Evolutionary conservation across 164 flowering plant species (phyloP).

Genomic region (Kingdonia uniflora): DNA sequence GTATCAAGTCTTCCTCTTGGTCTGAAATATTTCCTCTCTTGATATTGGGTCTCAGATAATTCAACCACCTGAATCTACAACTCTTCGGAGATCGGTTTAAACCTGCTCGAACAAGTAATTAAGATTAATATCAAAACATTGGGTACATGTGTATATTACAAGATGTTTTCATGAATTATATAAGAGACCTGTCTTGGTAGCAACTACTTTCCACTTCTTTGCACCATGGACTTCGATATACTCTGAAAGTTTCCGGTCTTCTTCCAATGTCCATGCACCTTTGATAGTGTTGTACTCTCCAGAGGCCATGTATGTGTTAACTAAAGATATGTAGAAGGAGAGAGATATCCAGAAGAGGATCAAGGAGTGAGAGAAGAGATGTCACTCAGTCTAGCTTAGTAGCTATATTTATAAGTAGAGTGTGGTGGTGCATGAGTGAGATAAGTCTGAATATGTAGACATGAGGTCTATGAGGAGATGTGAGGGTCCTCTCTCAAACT

Average conservation of each 20-base stretch:
- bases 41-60: slow-evolving; percentile 12
- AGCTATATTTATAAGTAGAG: not conserved
- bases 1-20: slow-evolving; percentile 13
- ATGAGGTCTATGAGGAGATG: not conserved
- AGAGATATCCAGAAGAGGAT: not conserved
- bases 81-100: slow-evolving; percentile 10
- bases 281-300: not conserved
- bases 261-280: slow-evolving; percentile 15
- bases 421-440: not conserved
- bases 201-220: slow-evolving; percentile 12
- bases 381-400: not conserved
- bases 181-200: slow-evolving; percentile 8
- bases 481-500: not conserved
- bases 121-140: not conserved
- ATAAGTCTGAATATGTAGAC: too few species aligned
- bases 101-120: not conserved
- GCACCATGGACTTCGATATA: slow-evolving; percentile 10
- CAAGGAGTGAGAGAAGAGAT: too few species aligned
- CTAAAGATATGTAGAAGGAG: not conserved
- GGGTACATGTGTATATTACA: not conserved
- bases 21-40: slow-evolving; percentile 13
- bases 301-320: not conserved
- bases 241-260: slow-evolving; percentile 11
- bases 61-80: slow-evolving; percentile 13
- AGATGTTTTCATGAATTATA: not conserved